Evolutionary conservation across 805 yeast species (phyloP), one percentile per base, ranked within the genome.

Genomic region (Ogataea saltuana): DNA sequence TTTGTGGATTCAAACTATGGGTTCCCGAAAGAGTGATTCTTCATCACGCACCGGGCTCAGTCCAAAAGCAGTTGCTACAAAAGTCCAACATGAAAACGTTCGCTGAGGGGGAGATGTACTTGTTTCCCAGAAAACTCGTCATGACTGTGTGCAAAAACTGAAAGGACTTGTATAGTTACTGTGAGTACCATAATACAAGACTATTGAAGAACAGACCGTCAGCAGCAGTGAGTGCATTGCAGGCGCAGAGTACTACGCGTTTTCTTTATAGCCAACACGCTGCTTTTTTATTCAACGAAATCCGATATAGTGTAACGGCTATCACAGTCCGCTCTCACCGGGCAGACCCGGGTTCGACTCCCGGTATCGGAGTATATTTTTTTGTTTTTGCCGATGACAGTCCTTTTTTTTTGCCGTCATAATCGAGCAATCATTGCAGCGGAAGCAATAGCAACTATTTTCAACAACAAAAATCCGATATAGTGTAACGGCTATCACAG

Each of bases 221-320:
- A n/a, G n/a, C n/a, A n/a, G n/a, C n/a, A n/a, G n/a, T n/a, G n/a
- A n/a, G n/a, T n/a, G n/a, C n/a, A n/a, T n/a, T n/a, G n/a, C n/a
- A n/a, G n/a, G n/a, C n/a, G n/a, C n/a, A n/a, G n/a, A n/a, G n/a
- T n/a, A n/a, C n/a, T n/a, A 22, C 10, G 25, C 25, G 25, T 22
- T 22, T 22, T n/a, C n/a, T n/a, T n/a, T n/a, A n/a, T n/a, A n/a
- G n/a, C n/a, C n/a, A n/a, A n/a, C n/a, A n/a, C n/a, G n/a, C n/a
- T n/a, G n/a, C n/a, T n/a, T n/a, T n/a, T n/a, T 19, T 23, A n/a
- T 3, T 22, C 38, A 34, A 39, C 28, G 21, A 43, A 44, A 29
- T 63, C 67, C 69, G 69, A 61, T 64, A 63, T 64, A 59, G 69
- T 64, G 67, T 64, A 64, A 60, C 60, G 69, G 69, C 65, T 64